Evolutionary conservation across 352 stramenopile species (phyloP), one percentile per base, ranked within the genome.

Genomic region (Phytopythium delawarense): DNA sequence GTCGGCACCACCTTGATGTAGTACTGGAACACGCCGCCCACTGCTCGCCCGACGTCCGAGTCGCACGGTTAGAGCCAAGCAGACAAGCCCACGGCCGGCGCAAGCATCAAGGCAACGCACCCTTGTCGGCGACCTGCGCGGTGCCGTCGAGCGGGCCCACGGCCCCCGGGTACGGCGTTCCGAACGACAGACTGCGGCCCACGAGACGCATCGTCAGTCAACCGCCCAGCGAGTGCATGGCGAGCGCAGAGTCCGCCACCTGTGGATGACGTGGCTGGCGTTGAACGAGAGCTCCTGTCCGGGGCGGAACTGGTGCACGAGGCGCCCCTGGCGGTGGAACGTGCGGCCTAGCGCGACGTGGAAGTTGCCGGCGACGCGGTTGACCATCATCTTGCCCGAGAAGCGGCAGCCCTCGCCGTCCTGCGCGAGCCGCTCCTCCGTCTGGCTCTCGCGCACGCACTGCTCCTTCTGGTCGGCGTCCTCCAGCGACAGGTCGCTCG

Each of bases 1-100:
- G 86, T 94, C 23, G 86, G 86, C 55, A 94, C 84, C 50, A 94
- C 84, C 72, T 94, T 94, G 73, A 94, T 88, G 63, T 90, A 92
- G 72, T 94, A 94, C 73, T 94, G 84, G 65, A 91, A 93, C 59
- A 93, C 81, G 18, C 79, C 85, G 15, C 85, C 85, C 35, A 62
- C 85, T 94, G 54, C 23, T 51, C 23, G 23, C 9, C 8, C 30
- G 16, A n/a, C 30, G 57, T 21, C 3, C n/a, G 2, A 37, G 20
- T 51, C 37, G 9, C 25, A 44, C 46, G 46, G 49, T 35, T 25
- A 57, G 23, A 18, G 53, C 39, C 44, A 57, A 44, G 13, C 7
- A 48, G 9, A 37, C 4, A 21, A 57, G 0, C 35, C 35, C 35
- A 6, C 35, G 12, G 12, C 12, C 40, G 28, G 28, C 28, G 16